These are phyloP conservation scores for Mycena venus DNA, from an alignment of 768 basidiomycete species.

Conservation along the genomic window DNA sequence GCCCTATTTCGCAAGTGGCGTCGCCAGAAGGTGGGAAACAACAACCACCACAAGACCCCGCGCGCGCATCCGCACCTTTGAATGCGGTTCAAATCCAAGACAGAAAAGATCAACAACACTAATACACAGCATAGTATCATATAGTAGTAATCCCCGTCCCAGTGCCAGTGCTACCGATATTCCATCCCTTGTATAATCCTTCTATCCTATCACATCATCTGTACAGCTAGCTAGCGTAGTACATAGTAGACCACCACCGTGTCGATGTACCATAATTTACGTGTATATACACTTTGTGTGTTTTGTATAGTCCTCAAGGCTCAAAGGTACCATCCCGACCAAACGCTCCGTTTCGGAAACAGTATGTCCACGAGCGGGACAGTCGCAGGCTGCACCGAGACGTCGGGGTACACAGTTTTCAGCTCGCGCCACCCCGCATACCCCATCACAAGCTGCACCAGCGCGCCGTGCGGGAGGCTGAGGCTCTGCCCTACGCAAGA, in stretches of 20 bases:
- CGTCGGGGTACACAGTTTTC: neutral
- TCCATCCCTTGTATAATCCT: neutral
- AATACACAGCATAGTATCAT: too few species aligned
- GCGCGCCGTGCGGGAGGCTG: slow-evolving; percentile 1
- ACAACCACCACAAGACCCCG: neutral
- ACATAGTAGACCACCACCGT: too few species aligned
- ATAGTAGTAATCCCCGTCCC: too few species aligned
- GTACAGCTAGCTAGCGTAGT: neutral
- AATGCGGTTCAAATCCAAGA: neutral
- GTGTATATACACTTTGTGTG: too few species aligned
- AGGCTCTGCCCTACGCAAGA: neutral
- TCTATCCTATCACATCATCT: neutral
- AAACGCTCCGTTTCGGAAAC: neutral
- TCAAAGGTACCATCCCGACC: neutral
- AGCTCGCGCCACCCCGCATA: slow-evolving; percentile 1
- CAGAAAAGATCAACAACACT: neutral
- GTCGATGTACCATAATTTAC: too few species aligned
- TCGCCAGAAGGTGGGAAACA: neutral
- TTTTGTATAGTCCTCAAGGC: too few species aligned
- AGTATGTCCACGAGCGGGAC: slow-evolving; percentile 15
- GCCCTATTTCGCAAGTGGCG: slow-evolving; percentile 18
- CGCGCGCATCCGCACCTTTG: neutral
- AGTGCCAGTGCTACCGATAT: too few species aligned
- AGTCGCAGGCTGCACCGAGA: neutral
- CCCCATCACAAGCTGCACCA: slow-evolving; percentile 13